A percentile compares a stretch with the other conserved stretches of the same genome.
phyloP scores from a whole-genome alignment of 148 eudicot species.

The Talinum fruticosum region DNA sequence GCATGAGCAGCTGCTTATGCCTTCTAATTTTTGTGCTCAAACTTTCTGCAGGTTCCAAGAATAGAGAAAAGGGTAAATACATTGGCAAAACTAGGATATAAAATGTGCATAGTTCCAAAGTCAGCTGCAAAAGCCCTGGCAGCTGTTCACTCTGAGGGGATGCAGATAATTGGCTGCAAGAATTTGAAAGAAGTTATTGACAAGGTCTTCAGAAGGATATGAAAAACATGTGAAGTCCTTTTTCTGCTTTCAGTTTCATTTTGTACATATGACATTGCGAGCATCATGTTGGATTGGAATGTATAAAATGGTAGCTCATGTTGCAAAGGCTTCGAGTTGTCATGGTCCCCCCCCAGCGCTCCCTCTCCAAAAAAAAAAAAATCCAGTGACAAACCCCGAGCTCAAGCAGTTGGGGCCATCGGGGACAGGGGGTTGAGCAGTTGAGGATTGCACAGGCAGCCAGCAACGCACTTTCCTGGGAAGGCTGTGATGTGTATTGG shows the following conservation, averaged over 20 bases:
- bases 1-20: not conserved
- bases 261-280: not conserved
- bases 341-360: not conserved
- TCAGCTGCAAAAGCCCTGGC: slow-evolving; percentile 46
- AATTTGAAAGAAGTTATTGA: slow-evolving; percentile 79
- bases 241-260: not conserved
- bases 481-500: not conserved
- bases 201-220: slow-evolving; percentile 40
- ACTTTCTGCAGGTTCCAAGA: slow-evolving; percentile 61
- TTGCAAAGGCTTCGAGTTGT: not conserved
- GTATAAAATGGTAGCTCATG: not conserved
- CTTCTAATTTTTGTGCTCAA: not conserved
- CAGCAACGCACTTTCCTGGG: no score
- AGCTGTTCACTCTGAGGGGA: slow-evolving; percentile 36
- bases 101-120: slow-evolving; percentile 64
- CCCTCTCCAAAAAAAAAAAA: not conserved
- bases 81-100: slow-evolving; percentile 82
- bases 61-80: slow-evolving; percentile 79
- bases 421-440: no score
- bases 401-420: not conserved
- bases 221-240: not conserved
- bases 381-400: not conserved
- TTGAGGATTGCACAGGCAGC: no score
- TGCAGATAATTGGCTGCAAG: slow-evolving; percentile 61
- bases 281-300: not conserved